These are phyloP conservation scores for Wickerhamiella azymoides DNA, from an alignment of 805 yeast genomes.

Conservation along the genomic window DNA sequence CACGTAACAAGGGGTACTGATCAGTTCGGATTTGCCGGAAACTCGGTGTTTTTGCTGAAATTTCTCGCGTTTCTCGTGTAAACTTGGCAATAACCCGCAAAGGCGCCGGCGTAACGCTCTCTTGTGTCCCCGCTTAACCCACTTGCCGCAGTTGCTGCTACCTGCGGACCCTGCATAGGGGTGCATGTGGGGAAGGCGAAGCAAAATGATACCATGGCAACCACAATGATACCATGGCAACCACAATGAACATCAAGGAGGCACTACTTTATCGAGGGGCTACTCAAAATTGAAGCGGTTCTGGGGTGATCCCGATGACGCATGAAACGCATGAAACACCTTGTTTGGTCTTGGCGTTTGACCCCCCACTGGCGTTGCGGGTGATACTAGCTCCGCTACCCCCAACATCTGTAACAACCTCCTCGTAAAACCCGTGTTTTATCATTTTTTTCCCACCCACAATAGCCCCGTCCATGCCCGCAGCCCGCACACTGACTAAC, in stretches of 20 bases:
- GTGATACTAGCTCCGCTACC: too few relatives aligned
- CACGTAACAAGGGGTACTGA: too few relatives aligned
- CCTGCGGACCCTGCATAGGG: neutral
- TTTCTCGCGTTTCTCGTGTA: neutral
- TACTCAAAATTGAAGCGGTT: too few relatives aligned
- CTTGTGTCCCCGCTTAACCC: neutral
- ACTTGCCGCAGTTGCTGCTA: neutral
- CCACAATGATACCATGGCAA: neutral
- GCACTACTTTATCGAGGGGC: too few relatives aligned
- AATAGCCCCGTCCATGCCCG: neutral
- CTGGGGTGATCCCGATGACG: neutral
- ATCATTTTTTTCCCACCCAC: too few relatives aligned
- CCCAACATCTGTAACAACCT: too few relatives aligned
- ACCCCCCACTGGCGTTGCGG: too few relatives aligned
- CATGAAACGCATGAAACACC: neutral
- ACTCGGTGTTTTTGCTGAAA: neutral
- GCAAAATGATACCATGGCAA: neutral
- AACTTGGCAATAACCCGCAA: too few relatives aligned
- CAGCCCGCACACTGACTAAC: neutral
- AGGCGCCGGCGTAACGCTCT: neutral
- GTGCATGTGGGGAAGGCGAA: neutral
- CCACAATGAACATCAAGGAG: neutral
- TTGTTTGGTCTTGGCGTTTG: neutral
- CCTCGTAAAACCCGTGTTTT: too few relatives aligned
- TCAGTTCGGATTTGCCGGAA: too few relatives aligned